phyloP scores from a whole-genome alignment of 805 yeast genomes.

The Cyberlindnera maritima region DNA sequence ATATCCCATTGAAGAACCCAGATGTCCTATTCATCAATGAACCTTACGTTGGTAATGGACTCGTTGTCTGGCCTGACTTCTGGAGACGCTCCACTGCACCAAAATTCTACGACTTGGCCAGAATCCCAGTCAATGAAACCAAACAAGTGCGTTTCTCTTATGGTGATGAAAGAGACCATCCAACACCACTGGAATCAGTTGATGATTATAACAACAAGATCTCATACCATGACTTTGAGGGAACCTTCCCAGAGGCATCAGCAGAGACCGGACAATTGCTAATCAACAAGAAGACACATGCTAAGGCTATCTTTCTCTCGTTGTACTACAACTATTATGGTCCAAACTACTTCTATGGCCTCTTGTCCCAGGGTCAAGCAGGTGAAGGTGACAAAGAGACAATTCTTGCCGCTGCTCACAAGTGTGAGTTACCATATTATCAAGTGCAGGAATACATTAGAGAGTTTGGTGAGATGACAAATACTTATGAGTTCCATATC shows the following conservation, averaged over 20 bases:
- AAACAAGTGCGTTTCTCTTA: slow-evolving; percentile 28
- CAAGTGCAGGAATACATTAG: slow-evolving; percentile 51
- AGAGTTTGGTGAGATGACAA: slow-evolving; percentile 44
- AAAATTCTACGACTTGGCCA: slow-evolving; percentile 52
- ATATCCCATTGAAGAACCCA: slow-evolving; percentile 50
- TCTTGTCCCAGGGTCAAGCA: slow-evolving; percentile 64
- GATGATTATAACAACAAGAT: slow-evolving; percentile 33
- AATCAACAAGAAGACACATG: slow-evolving; percentile 56
- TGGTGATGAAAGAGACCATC: slow-evolving; percentile 36
- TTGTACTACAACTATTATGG: slow-evolving; percentile 63
- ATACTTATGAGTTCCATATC: slow-evolving; percentile 38
- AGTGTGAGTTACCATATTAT: slow-evolving; percentile 45
- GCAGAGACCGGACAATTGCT: slow-evolving; percentile 69
- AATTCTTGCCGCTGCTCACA: slow-evolving; percentile 64
- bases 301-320: slow-evolving; percentile 53
- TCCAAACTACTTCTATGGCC: slow-evolving; percentile 57
- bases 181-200: slow-evolving; percentile 16
- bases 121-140: slow-evolving; percentile 35
- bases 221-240: slow-evolving; percentile 63
- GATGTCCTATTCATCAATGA: slow-evolving; percentile 41
- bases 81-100: slow-evolving; percentile 71
- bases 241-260: slow-evolving; percentile 66
- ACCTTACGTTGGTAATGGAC: slow-evolving; percentile 36
- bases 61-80: slow-evolving; percentile 66
- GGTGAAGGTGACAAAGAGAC: slow-evolving; percentile 85